phyloP scores from a whole-genome alignment of 2,329 filamentous ascomycete species.

The Ophiosphaerella herpotricha region DNA sequence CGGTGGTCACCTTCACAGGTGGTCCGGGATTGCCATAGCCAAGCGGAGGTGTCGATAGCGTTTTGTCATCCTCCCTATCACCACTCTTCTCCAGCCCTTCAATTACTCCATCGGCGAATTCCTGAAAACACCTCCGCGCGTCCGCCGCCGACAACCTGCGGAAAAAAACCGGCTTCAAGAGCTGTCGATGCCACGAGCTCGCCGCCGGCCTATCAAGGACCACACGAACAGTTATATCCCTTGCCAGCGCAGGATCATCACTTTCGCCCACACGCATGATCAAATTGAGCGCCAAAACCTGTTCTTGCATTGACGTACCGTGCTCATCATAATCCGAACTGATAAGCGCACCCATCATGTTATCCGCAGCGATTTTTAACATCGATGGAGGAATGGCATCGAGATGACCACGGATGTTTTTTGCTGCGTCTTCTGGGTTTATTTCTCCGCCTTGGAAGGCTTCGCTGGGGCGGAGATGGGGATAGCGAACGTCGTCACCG shows the following conservation, averaged over 20 bases:
- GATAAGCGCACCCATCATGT: conserved; percentile 14
- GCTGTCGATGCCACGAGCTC: conserved; percentile 50
- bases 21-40: conserved; percentile 1
- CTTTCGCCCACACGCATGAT: conserved; percentile 29
- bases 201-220: conserved; percentile 42
- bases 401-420: conserved; percentile 8
- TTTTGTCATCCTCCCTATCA: not conserved
- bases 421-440: conserved; percentile 5
- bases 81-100: conserved; percentile 23
- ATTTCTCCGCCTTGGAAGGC: conserved; percentile 26
- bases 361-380: conserved; percentile 18
- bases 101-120: conserved; percentile 38
- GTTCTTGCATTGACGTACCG: conserved; percentile 11
- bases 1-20: conserved; percentile 49
- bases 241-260: conserved; percentile 39
- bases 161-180: conserved; percentile 41
- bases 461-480: conserved; percentile 39
- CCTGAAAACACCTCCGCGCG: conserved; percentile 31
- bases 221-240: conserved; percentile 30
- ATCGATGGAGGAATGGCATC: conserved; percentile 25
- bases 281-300: conserved; percentile 29
- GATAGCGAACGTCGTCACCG: conserved; percentile 30
- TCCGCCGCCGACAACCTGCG: conserved; percentile 36
- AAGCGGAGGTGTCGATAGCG: no score
- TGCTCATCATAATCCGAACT: conserved; percentile 3